Base-by-base conservation (phyloP, 495 filamentous ascomycete genomes). In the Neurospora cerealis region DNA sequence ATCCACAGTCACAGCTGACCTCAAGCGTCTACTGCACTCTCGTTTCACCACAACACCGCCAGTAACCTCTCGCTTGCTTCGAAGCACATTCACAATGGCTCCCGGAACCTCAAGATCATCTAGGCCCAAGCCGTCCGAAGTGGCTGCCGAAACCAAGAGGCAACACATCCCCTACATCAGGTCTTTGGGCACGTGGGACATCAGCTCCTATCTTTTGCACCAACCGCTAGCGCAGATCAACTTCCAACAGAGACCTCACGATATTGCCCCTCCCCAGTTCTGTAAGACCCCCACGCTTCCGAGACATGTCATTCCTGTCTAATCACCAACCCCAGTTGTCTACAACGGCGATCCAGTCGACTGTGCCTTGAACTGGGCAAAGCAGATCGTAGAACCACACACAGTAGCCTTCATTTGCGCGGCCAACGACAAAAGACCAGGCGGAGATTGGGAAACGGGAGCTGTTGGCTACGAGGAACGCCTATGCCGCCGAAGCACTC, bases 381-480 rank as follows among this genome's bases (percentile, higher is more conserved):
- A 73, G 74, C 74, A 72, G 54, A 73, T 70, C 71, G 77, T 73
- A 44, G 78, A 69, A 28, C 76, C 77, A 39, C 80, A 80, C 39
- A 75, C 80, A 19, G 87, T 94, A 71, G 89, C 91, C 7, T 89
- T 93, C 41, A 88, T 94, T 73, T 93, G 91, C 76, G 88, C 90
- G 70, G 91, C 92, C 13, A 91, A 93, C 78, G 92, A 94, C 77
- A 91, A 89, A 75, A 85, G 91, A 39, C 83, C 92, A 1, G 92
- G 92, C 0, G 92, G 92, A 3, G 92, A 93, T 73, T 94, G 92
- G 92, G 91, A 93, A 75, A 91, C 90, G 6, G 91, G 90, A 36
- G 84, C 87, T 41, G 88, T 91, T 72, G 90, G 90, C 24, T 92
- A 91, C 38, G 92, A 94, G 73, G 81, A 93, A 78, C 89, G 88